phyloP scores from a whole-genome alignment of 495 filamentous ascomycete species.

The Halenospora varia region DNA sequence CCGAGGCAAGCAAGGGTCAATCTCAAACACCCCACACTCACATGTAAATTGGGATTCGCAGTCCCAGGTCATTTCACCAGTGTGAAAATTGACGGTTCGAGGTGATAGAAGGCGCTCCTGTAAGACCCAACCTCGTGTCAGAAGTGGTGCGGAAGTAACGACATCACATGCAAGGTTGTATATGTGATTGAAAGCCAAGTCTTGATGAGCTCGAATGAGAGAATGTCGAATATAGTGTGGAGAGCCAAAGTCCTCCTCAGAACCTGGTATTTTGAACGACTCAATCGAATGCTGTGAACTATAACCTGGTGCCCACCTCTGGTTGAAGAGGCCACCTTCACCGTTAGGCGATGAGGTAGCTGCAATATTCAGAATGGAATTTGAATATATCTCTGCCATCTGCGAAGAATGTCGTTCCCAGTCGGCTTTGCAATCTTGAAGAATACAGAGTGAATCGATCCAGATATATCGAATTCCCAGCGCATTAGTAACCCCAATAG shows the following conservation, averaged over 20 bases:
- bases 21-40: not conserved
- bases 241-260: no score
- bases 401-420: constrained; percentile 21
- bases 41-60: not conserved
- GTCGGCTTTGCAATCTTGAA: constrained; percentile 25
- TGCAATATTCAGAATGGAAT: constrained; percentile 18
- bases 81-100: not conserved
- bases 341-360: constrained; percentile 10
- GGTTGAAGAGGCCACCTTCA: constrained; percentile 11
- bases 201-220: not conserved
- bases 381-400: constrained; percentile 25
- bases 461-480: constrained; percentile 24
- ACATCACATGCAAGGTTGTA: no score
- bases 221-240: not conserved
- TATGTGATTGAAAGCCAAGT: no score
- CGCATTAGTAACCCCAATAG: constrained; percentile 1
- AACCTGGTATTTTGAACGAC: no score
- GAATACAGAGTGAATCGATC: constrained; percentile 30
- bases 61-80: not conserved
- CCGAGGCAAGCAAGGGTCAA: not conserved
- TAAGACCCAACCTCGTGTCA: not conserved
- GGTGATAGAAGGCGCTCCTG: not conserved
- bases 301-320: no score
- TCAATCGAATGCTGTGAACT: no score
- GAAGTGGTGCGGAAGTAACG: not conserved